Percentiles rank a stretch among this genome's conserved stretches.
Evolutionary conservation across 2,329 filamentous ascomycete species (phyloP).

Genomic region (Sporothrix brasiliensis): DNA sequence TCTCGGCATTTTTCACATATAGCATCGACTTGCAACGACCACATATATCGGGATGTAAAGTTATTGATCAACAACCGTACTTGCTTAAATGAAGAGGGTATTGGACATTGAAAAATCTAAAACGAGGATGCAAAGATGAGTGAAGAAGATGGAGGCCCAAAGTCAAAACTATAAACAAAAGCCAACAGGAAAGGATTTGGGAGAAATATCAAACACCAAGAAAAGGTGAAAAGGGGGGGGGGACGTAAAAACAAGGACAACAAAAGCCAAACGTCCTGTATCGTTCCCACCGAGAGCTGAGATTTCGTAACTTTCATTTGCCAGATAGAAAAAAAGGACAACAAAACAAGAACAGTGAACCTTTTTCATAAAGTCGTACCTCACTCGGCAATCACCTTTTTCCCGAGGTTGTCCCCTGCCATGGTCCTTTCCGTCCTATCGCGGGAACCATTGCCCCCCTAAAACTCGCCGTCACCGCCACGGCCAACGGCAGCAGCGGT

Average conservation of each 20-base stretch:
- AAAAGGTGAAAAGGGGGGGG: no score
- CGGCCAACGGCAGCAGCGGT: conserved; percentile 65
- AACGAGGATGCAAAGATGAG: conserved; percentile 19
- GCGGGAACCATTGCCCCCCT: conserved; percentile 27
- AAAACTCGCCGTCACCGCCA: conserved; percentile 65
- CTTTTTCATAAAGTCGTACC: conserved; percentile 12
- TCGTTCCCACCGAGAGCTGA: conserved; percentile 28
- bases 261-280: conserved; percentile 2
- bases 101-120: conserved; percentile 25
- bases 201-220: neutral
- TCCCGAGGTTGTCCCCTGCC: no score
- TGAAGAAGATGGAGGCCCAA: conserved; percentile 1
- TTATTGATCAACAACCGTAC: neutral
- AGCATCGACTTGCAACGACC: neutral
- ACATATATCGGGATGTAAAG: neutral
- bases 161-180: conserved; percentile 2
- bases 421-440: conserved; percentile 5
- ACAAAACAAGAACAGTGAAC: neutral
- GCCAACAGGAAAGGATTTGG: neutral
- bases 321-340: neutral
- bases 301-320: conserved; percentile 32
- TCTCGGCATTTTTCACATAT: no score
- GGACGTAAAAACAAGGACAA: neutral
- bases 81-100: conserved; percentile 24
- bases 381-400: neutral